Evolutionary conservation across 495 filamentous ascomycete species (phyloP).

Genomic region (Friedmanniomyces simplex): DNA sequence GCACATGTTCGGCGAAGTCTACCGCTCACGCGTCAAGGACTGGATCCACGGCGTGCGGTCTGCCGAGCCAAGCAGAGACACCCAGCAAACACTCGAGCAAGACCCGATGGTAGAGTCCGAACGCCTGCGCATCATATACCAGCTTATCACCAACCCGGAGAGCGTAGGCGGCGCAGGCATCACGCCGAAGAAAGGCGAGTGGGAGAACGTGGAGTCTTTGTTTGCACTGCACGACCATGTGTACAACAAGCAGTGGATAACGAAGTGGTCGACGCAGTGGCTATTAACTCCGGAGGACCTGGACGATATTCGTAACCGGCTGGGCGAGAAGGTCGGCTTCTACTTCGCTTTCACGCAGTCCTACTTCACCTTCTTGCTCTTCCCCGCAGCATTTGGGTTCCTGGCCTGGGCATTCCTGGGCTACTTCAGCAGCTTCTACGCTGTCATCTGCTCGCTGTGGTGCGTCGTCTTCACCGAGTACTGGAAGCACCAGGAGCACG

Average conservation of each 20-base stretch:
- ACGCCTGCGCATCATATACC: slow-evolving; percentile 70
- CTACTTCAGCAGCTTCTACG: slow-evolving; percentile 74
- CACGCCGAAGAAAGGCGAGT: slow-evolving; percentile 67
- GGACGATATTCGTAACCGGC: slow-evolving; percentile 71
- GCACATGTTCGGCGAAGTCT: slow-evolving; percentile 44
- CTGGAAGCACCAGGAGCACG: slow-evolving; percentile 90
- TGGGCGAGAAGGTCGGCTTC: slow-evolving; percentile 88
- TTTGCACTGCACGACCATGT: slow-evolving; percentile 82
- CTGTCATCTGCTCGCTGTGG: slow-evolving; percentile 73
- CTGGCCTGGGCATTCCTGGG: slow-evolving; percentile 74
- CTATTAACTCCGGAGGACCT: slow-evolving; percentile 68
- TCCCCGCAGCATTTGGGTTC: slow-evolving; percentile 75
- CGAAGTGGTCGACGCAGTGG: slow-evolving; percentile 74
- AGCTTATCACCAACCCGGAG: slow-evolving; percentile 71
- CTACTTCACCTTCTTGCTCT: slow-evolving; percentile 77
- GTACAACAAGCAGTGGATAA: slow-evolving; percentile 87
- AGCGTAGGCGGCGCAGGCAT: slow-evolving; percentile 86
- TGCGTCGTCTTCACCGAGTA: slow-evolving; percentile 87
- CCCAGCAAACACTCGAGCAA: slow-evolving; percentile 46
- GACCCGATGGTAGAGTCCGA: slow-evolving; percentile 81
- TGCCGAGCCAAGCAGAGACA: slow-evolving; percentile 66
- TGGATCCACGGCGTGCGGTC: slow-evolving; percentile 88
- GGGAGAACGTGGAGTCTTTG: slow-evolving; percentile 73
- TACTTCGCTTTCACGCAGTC: slow-evolving; percentile 95
- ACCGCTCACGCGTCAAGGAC: slow-evolving; percentile 69